Conservation (phyloP, 768 basidiomycete genomes). For the Fomitopsis serialis region DNA sequence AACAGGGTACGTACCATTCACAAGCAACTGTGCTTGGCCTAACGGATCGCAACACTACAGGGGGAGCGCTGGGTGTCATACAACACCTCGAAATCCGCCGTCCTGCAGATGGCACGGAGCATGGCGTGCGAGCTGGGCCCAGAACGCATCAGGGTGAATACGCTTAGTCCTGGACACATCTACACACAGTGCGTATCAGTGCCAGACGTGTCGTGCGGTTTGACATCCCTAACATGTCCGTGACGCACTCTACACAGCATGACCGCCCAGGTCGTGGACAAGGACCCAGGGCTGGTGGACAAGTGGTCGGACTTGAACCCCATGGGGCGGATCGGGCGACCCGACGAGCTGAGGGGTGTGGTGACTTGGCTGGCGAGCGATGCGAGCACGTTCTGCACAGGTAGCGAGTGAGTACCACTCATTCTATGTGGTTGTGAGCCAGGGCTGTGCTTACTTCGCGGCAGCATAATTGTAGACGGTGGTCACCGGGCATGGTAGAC, state of each 20-base stretch:
- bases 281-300: slow-evolving; percentile 52
- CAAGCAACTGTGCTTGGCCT: not conserved
- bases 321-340: slow-evolving; percentile 62
- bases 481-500: slow-evolving; percentile 57
- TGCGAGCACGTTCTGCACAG: slow-evolving; percentile 74
- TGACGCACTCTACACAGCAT: slow-evolving; percentile 37
- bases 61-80: slow-evolving; percentile 75
- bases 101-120: slow-evolving; percentile 75
- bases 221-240: not conserved
- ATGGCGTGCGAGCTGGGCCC: slow-evolving; percentile 77
- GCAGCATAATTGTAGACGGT: slow-evolving; percentile 55
- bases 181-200: slow-evolving; percentile 50
- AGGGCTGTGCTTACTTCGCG: slow-evolving; percentile 2
- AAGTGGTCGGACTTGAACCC: slow-evolving; percentile 72
- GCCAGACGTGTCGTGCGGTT: not conserved
- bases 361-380: slow-evolving; percentile 69
- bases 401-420: slow-evolving; percentile 65
- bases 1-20: slow-evolving; percentile 45
- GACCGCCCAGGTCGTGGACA: slow-evolving; percentile 70
- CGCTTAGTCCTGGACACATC: slow-evolving; percentile 72
- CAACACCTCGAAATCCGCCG: slow-evolving; percentile 73
- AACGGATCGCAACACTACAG: slow-evolving; percentile 27
- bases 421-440: not conserved
- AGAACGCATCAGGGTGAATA: slow-evolving; percentile 65
- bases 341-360: slow-evolving; percentile 71